Evolutionary conservation across 177 flowering plant genomes (phyloP), one percentile per base, ranked within the genome.

Genomic region (Tripterygium wilfordii): DNA sequence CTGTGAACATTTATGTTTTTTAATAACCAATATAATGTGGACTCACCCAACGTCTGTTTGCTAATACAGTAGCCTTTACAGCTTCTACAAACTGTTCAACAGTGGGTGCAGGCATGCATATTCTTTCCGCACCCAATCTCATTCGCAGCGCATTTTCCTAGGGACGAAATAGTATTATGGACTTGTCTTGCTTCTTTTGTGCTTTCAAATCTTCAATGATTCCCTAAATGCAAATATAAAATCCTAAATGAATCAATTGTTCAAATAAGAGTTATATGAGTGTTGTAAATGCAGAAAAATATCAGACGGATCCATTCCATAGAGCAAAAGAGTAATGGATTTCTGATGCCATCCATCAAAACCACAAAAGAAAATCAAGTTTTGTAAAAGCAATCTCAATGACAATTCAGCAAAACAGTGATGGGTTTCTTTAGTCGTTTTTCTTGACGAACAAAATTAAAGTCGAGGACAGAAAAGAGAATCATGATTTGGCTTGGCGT

Each of bases 61-160:
- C 91, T 57, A 75, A 48, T 23, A 78, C 87, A 23, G 81, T 76
- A 12, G 14, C 57, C 53, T 78, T 78, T 17, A 83, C 80, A 54
- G 79, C 85, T 54, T 83, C 76, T 53, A 83, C 66, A 67, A 83
- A 83, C 49, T 83, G 78, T 16, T 83, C 85, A 46, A 70, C 71
- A 31, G 77, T 57, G 1, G 85, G 91, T 13, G 82, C 57, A 33
- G 76, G 77, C 87, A 83, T 83, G 75, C 82, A 80, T 74, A 83
- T 72, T 16, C 87, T 43, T 22, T 78, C 87, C 4, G 91, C 85
- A 45, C 91, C 91, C 67, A 55, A 63, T 39, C 56, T 66, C 80
- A 83, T 67, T 13, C 87, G 63, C 38, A 61, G 8, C 4, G 78
- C 87, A 74, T 83, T 78, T 64, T 80, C 83, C 51, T 76, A 77